Evolutionary conservation across 768 basidiomycete genomes (phyloP), one percentile per base, ranked within the genome.

Genomic region (Calocybe gangraenosa): DNA sequence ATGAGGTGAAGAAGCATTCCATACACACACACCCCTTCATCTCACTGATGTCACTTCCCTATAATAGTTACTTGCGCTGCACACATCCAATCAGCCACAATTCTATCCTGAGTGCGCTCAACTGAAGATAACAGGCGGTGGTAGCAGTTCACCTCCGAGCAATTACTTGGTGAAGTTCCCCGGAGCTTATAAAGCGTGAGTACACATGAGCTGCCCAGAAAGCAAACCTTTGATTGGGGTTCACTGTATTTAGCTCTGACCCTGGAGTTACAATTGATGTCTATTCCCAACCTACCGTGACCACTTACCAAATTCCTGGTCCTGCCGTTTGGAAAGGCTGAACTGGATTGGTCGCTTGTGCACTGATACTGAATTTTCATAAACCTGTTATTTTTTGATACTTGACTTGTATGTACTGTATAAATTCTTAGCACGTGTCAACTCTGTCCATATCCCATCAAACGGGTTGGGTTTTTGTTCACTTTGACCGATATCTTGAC

Each of bases 91-190:
- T n/a, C n/a, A n/a, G n/a, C 59, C 79, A 61, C 80, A 88, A 73
- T 78, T 87, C 60, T 88, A 88, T 56, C 81, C 84, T 1, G 79
- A 82, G 55, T 73, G 73, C 40, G 73, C 73, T 14, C 73, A 74
- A 52, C 59, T 74, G 17, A 46, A 54, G 23, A 71, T 75, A 45
- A 68, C 67, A 11, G 67, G 66, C 22, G 70, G 71, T 25, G 73
- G 73, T 4, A 61, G 48, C 42, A 50, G 62, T 9, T 64, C 65
- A 2, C 73, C 71, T 0, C 66, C 68, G 3, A 40, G 64, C 15
- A 63, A 61, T 31, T 66, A 79, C 48, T 74, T 76, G 36, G 73
- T 75, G n/a, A 57, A 61, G 8, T 73, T 74, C 66, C 73, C 73
- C n/a, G 73, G 71, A 17, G 73, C 55, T 2, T 75, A 74, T 57